Evolutionary conservation across 2,329 filamentous ascomycete species (phyloP), one percentile per base, ranked within the genome.

Genomic region (Alternaria postmessia): DNA sequence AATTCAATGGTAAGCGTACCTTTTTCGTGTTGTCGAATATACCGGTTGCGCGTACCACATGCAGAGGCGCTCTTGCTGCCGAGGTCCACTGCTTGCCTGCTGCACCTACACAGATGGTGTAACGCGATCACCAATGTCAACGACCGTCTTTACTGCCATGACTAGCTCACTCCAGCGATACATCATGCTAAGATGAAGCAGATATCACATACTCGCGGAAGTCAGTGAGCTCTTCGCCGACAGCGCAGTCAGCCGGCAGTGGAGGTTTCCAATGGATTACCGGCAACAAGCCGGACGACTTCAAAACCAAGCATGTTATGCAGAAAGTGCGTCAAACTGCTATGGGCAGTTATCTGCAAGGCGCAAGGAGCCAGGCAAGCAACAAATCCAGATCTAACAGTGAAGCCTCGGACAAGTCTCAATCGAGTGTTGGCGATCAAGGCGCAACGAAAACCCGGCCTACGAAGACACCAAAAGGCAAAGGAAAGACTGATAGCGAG

Each of bases 241-340:
- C 61, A 20, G 58, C 32, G 7, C 9, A 49, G 36, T 30, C 58
- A 51, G 32, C 54, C 30, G 51, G 47, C 39, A 48, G 51, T 51
- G 67, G 55, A 30, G 57, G 43, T 34, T 62, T 78, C 38, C 62
- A 63, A 4, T 80, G 75, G 57, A 75, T 80, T 59, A 78, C 74
- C 28, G 73, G 68, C 52, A 73, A 44, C 30, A 70, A 69, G 14
- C 77, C 69, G 24, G 68, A 62, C 5, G 71, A 75, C 16, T 71
- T 80, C 58, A 78, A 72, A 59, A 60, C 72, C 7, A 73, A 66
- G 51, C 62, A 65, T 43, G 63, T 65, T 30, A 78, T 79, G 75
- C 74, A 71, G 18, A 62, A 56, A 32, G 73, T 79, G 36, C 75
- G 78, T 38, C 75, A 75, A 43, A 67, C 69, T 51, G 78, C 77